Percentiles rank a stretch among this genome's conserved stretches.
phyloP scores from a whole-genome alignment of 2,329 filamentous ascomycete species.

The Diplodia scrobiculata region DNA sequence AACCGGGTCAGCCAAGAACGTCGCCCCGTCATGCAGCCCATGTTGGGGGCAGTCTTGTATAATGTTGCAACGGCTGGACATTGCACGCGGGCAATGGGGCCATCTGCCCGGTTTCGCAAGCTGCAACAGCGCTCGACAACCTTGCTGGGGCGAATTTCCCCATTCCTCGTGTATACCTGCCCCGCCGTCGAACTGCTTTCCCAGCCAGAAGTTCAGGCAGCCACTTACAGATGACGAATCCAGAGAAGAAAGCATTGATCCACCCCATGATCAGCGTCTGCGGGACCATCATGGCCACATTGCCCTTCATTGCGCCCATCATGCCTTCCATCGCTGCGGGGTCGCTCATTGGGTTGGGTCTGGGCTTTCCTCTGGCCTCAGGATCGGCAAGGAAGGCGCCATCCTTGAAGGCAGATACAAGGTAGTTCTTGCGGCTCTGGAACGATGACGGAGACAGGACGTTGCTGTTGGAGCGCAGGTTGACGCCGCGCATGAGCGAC shows the following conservation, averaged over 20 bases:
- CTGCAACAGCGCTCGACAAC: neutral
- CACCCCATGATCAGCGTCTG: slow-evolving; percentile 99
- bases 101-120: neutral
- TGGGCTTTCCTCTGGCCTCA: slow-evolving; percentile 79
- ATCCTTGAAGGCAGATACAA: slow-evolving; percentile 78
- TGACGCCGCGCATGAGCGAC: slow-evolving; percentile 78
- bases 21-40: neutral
- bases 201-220: neutral
- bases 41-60: neutral
- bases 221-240: slow-evolving; percentile 87
- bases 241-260: slow-evolving; percentile 99
- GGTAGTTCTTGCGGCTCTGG: slow-evolving; percentile 73
- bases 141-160: neutral
- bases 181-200: neutral
- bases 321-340: slow-evolving; percentile 98
- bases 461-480: slow-evolving; percentile 78
- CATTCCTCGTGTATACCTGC: neutral
- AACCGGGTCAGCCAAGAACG: slow-evolving; percentile 3
- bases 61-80: neutral
- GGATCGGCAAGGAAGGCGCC: slow-evolving; percentile 90
- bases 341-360: slow-evolving; percentile 91
- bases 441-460: slow-evolving; percentile 78
- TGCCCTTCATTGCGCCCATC: slow-evolving; percentile 99
- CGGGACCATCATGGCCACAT: slow-evolving; percentile 99
- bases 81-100: neutral